phyloP scores from a whole-genome alignment of 1,284 basidiomycete genomes.

The Fomitopsis schrenkii region DNA sequence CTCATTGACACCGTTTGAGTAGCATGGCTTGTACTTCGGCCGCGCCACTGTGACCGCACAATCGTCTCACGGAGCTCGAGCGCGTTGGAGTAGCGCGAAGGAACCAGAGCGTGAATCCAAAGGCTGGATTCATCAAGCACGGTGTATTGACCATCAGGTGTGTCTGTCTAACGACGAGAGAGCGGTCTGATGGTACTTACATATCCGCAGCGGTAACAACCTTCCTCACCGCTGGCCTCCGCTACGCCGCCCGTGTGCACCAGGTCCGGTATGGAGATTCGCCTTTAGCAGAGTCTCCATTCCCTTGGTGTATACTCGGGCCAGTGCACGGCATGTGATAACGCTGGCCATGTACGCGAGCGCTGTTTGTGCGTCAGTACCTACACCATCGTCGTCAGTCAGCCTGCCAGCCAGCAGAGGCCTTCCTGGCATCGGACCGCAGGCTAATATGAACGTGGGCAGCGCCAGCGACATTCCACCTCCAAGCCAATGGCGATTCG shows the following conservation, averaged over 20 bases:
- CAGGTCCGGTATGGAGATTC: not conserved
- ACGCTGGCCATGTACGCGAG: not conserved
- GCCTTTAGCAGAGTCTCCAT: not conserved
- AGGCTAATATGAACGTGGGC: not conserved
- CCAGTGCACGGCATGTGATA: not conserved
- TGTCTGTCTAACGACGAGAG: not conserved
- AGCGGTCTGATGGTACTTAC: not conserved
- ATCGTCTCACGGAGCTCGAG: not conserved
- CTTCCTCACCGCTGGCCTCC: not conserved
- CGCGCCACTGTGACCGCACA: not conserved
- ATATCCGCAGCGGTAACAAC: not conserved
- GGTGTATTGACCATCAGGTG: not conserved
- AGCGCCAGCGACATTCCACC: not conserved
- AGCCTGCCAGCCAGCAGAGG: not conserved
- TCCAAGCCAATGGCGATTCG: not conserved
- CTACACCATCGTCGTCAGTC: not conserved
- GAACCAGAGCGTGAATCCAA: not conserved
- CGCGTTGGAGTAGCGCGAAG: not conserved
- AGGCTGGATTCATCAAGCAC: not conserved
- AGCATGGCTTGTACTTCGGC: not conserved
- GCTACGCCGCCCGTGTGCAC: not conserved
- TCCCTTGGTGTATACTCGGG: constrained; percentile 3
- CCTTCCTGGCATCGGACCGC: not conserved
- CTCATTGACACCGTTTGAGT: not conserved
- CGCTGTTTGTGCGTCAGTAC: not conserved